Base-by-base conservation (phyloP, 1,284 basidiomycete genomes). In the Pyrrhoderma lamaoense region DNA sequence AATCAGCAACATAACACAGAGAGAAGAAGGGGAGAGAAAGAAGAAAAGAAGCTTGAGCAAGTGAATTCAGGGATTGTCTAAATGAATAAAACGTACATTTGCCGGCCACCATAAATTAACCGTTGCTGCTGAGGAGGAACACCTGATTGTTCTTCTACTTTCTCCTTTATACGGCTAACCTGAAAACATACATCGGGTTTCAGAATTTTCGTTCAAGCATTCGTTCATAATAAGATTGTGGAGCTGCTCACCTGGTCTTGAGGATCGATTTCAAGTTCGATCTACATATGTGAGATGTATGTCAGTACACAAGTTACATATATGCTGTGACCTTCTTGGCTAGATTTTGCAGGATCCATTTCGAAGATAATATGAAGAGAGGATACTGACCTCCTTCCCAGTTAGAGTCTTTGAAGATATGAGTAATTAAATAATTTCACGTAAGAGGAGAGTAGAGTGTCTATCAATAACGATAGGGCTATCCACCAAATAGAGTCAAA, bases 81-180 rank as follows among this genome's bases (percentile, higher is more conserved):
- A 42, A 25, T 27, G 47, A 45, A 25, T 8, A 31, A 19, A 19
- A 77, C 92, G 66, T 62, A 97, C 96, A 99, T 89, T 64, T 97
- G 95, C 67, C 95, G 85, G 42, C 96, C 96, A 62, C 82, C 73
- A 67, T 89, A 98, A 67, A 99, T 99, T 61, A 99, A 70, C 55
- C 96, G 82, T 67, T 99, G 96, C 69, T 99, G 96, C 37, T 79
- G 89, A 55, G 96, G 95, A 14, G 96, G 96, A 45, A 99, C 96
- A 62, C 95, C 96, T 38, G 94, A 95, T 70, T 99, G 96, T 72
- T 98, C 95, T 68, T 99, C 96, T 27, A 99, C 93, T 67, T 92
- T 89, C 76, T 97, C 94, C 74, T 99, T 99, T 72, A 99, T 95
- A 60, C 92, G 85, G 44, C 82, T 77, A 65, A 97, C 93, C 94